Evolutionary conservation across 2,329 filamentous ascomycete genomes (phyloP).

Genomic region (Aspergillus sojae): DNA sequence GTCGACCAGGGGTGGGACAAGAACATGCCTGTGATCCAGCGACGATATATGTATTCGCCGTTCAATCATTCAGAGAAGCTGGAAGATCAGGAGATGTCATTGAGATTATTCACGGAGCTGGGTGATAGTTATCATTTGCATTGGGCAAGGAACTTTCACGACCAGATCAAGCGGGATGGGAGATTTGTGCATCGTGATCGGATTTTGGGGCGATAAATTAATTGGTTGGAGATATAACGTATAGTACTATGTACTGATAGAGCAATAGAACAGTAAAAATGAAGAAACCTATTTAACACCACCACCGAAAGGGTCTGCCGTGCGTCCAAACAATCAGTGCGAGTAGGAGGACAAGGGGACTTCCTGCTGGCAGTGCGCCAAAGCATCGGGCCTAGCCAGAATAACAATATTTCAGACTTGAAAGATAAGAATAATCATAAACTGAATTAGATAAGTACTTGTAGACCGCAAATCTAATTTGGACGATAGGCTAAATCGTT

Average conservation of each 20-base stretch:
- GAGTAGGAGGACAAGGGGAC: too few relatives aligned
- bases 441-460: too few relatives aligned
- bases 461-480: too few relatives aligned
- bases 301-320: neutral
- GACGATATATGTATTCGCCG: constrained; percentile 40
- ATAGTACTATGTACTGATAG: neutral
- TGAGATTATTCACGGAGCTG: constrained; percentile 19
- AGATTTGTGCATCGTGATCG: constrained; percentile 30
- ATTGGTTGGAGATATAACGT: neutral
- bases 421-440: too few relatives aligned
- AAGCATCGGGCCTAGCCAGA: too few relatives aligned
- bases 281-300: neutral
- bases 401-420: too few relatives aligned
- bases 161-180: constrained; percentile 24
- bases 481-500: too few relatives aligned
- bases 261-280: too few relatives aligned
- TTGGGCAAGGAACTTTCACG: constrained; percentile 24
- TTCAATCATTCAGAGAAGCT: constrained; percentile 41
- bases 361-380: too few relatives aligned
- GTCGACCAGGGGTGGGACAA: constrained; percentile 34
- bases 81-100: constrained; percentile 29
- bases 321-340: too few relatives aligned
- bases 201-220: constrained; percentile 17
- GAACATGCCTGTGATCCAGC: constrained; percentile 23
- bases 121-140: constrained; percentile 20